Evolutionary conservation across 2,329 filamentous ascomycete species (phyloP).

Genomic region (Amauroascus niger): DNA sequence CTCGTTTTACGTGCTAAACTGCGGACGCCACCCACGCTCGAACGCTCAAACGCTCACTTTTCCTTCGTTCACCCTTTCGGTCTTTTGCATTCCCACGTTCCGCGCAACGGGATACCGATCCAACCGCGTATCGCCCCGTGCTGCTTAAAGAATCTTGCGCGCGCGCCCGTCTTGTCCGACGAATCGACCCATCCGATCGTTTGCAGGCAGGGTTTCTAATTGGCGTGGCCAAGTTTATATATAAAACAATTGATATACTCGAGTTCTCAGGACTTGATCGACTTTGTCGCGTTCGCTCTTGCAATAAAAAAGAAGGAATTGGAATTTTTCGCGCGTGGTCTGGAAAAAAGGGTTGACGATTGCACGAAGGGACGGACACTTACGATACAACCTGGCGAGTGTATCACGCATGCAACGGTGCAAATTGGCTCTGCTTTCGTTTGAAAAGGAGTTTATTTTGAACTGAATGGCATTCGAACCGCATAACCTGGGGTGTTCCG

Average conservation of each 20-base stretch:
- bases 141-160: not conserved
- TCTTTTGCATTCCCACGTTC: not conserved
- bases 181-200: no score
- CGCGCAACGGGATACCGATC: not conserved
- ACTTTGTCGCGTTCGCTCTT: no score
- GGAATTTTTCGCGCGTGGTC: no score
- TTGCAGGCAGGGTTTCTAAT: no score
- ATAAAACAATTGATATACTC: no score
- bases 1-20: not conserved
- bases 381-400: not conserved
- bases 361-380: not conserved
- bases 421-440: not conserved
- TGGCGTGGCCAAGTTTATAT: no score
- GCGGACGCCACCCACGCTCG: not conserved
- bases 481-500: not conserved
- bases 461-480: conserved; percentile 5
- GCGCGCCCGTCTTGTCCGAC: not conserved
- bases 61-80: not conserved
- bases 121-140: not conserved
- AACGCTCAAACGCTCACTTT: not conserved
- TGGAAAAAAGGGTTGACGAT: no score
- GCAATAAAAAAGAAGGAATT: no score
- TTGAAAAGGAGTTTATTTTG: not conserved
- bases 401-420: not conserved
- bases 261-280: no score